These are phyloP conservation scores for Trypanosoma cruzi DNA, from an alignment of 208 protist genomes.

Conservation along the genomic window DNA sequence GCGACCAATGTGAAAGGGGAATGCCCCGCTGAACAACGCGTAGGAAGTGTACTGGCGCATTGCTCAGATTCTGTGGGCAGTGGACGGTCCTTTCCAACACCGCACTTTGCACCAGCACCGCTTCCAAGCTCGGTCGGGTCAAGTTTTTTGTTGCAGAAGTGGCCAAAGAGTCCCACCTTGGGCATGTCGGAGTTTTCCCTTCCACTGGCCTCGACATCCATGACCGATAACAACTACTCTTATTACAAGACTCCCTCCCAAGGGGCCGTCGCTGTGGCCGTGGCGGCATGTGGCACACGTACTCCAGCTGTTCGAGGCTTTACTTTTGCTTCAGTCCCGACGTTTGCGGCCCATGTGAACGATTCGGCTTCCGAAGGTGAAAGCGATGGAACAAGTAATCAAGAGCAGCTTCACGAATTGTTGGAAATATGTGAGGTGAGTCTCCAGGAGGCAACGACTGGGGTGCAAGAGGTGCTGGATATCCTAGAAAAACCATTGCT, in stretches of 20 bases:
- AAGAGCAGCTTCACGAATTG: conserved; percentile 17
- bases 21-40: not conserved
- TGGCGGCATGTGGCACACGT: conserved; percentile 7
- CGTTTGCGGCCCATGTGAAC: not conserved
- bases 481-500: conserved; percentile 17
- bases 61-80: conserved; percentile 21
- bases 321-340: conserved; percentile 20
- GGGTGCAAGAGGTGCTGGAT: conserved; percentile 21
- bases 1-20: not conserved
- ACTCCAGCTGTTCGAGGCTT: conserved; percentile 19
- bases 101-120: conserved; percentile 20
- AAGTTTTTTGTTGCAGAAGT: conserved; percentile 15
- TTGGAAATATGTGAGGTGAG: conserved; percentile 24
- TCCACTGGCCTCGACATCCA: not conserved
- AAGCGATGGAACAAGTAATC: not conserved
- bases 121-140: conserved; percentile 29
- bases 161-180: conserved; percentile 10
- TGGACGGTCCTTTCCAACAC: conserved; percentile 25
- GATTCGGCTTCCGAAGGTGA: conserved; percentile 4
- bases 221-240: conserved; percentile 5
- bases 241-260: conserved; percentile 8
- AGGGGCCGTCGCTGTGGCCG: conserved; percentile 8
- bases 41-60: not conserved
- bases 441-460: conserved; percentile 6
- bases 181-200: conserved; percentile 11